Evolutionary conservation across 805 yeast genomes (phyloP).

Genomic region (Metschnikowia anglica): DNA sequence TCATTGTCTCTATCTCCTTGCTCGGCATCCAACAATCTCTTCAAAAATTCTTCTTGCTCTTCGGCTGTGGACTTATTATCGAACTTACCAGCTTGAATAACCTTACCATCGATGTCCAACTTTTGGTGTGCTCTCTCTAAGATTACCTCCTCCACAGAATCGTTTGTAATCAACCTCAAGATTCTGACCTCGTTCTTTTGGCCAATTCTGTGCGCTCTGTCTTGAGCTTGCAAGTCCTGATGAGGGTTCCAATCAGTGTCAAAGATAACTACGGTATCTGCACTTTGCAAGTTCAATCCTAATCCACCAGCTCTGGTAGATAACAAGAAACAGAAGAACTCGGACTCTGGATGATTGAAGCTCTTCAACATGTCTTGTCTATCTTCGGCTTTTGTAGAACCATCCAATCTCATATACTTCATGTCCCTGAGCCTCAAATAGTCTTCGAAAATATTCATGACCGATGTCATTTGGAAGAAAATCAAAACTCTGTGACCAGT

Average conservation of each 20-base stretch:
- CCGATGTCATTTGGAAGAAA: constrained; percentile 87
- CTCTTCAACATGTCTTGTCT: constrained; percentile 70
- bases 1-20: constrained; percentile 54
- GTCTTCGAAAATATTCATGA: constrained; percentile 89
- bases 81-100: constrained; percentile 88
- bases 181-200: constrained; percentile 86
- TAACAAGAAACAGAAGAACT: constrained; percentile 72
- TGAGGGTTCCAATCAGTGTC: constrained; percentile 93
- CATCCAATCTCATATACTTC: constrained; percentile 77
- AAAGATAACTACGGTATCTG: constrained; percentile 82
- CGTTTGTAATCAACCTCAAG: constrained; percentile 73
- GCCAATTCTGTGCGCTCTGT: constrained; percentile 87
- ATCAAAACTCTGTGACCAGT: constrained; percentile 77
- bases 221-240: constrained; percentile 89
- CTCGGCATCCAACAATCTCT: constrained; percentile 70
- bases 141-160: constrained; percentile 81
- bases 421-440: constrained; percentile 63
- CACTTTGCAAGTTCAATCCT: constrained; percentile 82
- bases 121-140: constrained; percentile 81
- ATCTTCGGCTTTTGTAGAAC: constrained; percentile 81
- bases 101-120: constrained; percentile 84
- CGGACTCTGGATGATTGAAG: constrained; percentile 75
- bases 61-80: constrained; percentile 84
- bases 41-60: constrained; percentile 79
- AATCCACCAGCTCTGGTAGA: constrained; percentile 90